Conservation (phyloP, 116 monocot genomes). For the Thalassia testudinum region DNA sequence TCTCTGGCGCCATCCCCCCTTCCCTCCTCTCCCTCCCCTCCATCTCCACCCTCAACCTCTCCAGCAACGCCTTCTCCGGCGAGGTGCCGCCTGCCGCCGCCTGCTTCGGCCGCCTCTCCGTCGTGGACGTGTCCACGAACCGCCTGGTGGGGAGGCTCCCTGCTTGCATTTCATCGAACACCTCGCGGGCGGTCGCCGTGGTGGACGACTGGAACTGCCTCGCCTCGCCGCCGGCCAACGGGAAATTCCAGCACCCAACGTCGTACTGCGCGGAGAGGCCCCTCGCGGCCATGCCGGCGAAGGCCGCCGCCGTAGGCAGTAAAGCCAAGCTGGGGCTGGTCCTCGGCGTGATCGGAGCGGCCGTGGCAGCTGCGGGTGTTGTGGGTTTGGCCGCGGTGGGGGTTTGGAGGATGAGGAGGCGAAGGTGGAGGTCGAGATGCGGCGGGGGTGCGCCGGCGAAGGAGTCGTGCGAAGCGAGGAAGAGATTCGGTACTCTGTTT, state of each 20-base stretch:
- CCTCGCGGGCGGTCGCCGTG: constrained; percentile 16
- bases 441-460: constrained; percentile 2
- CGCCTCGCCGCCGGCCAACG: neutral
- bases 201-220: constrained; percentile 50
- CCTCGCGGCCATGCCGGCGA: constrained; percentile 37
- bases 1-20: constrained; percentile 32
- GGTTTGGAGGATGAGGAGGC: constrained; percentile 15
- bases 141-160: constrained; percentile 43
- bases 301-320: neutral
- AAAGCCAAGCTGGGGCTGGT: constrained; percentile 23
- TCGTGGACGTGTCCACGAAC: constrained; percentile 44
- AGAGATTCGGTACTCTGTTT: too few relatives aligned
- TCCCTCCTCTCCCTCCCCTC: constrained; percentile 32
- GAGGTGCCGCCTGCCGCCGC: constrained; percentile 14
- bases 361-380: constrained; percentile 20
- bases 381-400: constrained; percentile 19
- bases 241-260: constrained; percentile 27
- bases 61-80: constrained; percentile 36
- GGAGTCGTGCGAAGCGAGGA: too few relatives aligned
- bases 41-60: constrained; percentile 30
- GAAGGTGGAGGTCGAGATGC: neutral
- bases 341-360: constrained; percentile 33
- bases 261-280: constrained; percentile 46
- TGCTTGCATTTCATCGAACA: constrained; percentile 28
- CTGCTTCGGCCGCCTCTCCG: constrained; percentile 22